These are phyloP conservation scores for Asterochloris sp. DNA, from an alignment of 139 green algal species.

Conservation along the genomic window DNA sequence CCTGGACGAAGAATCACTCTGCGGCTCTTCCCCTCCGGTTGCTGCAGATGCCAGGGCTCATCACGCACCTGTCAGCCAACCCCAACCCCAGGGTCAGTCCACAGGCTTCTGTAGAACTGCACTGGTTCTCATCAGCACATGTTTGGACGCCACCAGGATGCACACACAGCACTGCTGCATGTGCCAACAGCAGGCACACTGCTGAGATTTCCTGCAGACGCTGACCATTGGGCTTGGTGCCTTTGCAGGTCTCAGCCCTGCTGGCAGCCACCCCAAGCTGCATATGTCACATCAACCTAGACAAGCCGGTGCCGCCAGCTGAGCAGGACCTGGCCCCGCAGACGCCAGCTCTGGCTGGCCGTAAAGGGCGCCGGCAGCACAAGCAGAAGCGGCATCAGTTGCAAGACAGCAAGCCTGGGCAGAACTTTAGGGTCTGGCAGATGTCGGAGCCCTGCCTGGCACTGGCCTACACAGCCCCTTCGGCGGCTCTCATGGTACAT, in stretches of 20 bases:
- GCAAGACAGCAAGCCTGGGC: neutral
- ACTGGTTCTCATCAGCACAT: no score
- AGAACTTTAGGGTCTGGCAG: constrained; percentile 24
- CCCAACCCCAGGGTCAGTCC: constrained; percentile 18
- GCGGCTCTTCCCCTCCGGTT: constrained; percentile 25
- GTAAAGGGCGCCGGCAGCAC: constrained; percentile 2
- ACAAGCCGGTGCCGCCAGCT: neutral
- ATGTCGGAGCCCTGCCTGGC: constrained; percentile 24
- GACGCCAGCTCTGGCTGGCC: no score
- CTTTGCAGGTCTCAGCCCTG: constrained; percentile 12
- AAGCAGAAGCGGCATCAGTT: constrained; percentile 31
- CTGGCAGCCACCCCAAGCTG: constrained; percentile 26
- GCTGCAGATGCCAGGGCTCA: constrained; percentile 35
- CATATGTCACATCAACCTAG: constrained; percentile 18
- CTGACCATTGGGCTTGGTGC: neutral
- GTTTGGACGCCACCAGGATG: neutral
- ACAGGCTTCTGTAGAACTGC: no score
- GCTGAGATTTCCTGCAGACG: neutral
- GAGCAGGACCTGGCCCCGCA: neutral
- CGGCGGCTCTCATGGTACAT: constrained; percentile 7
- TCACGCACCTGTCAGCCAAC: constrained; percentile 32
- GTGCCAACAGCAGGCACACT: neutral
- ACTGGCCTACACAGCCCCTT: constrained; percentile 2
- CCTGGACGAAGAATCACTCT: constrained; percentile 30
- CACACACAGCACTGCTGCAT: neutral